Evolutionary conservation across 257 asterid species (phyloP).

Genomic region (Solanum clarkiae): DNA sequence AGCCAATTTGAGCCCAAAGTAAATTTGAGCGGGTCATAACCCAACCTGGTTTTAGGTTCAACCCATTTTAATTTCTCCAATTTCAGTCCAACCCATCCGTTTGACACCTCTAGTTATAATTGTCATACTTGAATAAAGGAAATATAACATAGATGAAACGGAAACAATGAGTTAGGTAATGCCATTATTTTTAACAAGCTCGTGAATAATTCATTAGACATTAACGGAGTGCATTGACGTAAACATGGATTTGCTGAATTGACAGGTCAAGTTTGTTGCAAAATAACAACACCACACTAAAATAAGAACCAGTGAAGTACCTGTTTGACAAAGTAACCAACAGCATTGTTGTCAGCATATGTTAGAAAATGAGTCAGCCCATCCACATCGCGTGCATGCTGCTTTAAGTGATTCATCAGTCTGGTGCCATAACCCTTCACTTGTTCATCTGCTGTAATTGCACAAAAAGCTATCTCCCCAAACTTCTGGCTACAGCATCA

Average conservation of each 20-base stretch:
- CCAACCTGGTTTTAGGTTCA: too few species aligned
- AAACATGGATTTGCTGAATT: not conserved
- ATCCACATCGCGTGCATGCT: slow-evolving; percentile 95
- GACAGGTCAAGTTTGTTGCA: slow-evolving; percentile 1
- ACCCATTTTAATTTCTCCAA: too few species aligned
- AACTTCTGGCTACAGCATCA: slow-evolving; percentile 67
- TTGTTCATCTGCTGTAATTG: slow-evolving; percentile 95
- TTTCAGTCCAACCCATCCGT: too few species aligned
- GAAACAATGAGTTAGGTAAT: not conserved
- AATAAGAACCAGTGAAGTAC: slow-evolving; percentile 18
- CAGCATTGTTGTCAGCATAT: slow-evolving; percentile 98
- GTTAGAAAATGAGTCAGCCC: slow-evolving; percentile 94
- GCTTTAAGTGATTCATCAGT: slow-evolving; percentile 94
- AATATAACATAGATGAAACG: not conserved
- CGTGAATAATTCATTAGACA: not conserved
- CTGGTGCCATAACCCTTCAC: slow-evolving; percentile 98
- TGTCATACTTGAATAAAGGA: not conserved
- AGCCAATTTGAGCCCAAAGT: too few species aligned
- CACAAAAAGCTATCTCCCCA: slow-evolving; percentile 99
- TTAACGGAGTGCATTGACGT: not conserved
- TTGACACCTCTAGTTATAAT: not conserved
- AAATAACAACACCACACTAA: not conserved
- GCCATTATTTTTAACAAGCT: not conserved
- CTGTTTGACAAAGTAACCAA: slow-evolving; percentile 98
- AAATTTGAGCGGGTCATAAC: too few species aligned